These are phyloP conservation scores for Xylaria sp. DNA, from an alignment of 2,329 filamentous ascomycete species.

Conservation along the genomic window DNA sequence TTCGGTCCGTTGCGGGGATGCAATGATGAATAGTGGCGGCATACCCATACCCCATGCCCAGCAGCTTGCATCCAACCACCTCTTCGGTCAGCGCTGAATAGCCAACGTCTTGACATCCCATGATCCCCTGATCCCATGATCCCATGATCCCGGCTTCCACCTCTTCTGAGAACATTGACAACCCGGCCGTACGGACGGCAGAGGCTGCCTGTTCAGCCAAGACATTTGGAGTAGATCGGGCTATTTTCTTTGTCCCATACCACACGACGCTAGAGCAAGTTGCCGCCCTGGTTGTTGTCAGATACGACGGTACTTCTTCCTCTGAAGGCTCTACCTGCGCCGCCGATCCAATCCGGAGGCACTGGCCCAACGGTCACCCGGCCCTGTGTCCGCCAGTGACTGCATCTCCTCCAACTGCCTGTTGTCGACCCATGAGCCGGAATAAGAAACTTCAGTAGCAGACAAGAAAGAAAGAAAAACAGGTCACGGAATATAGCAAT, in stretches of 20 bases:
- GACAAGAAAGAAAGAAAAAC: constrained; percentile 6
- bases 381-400: constrained; percentile 44
- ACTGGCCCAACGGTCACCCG: constrained; percentile 46
- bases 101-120: constrained; percentile 11
- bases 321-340: constrained; percentile 39
- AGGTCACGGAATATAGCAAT: constrained; percentile 24
- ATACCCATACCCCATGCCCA: constrained; percentile 20
- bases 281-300: constrained; percentile 38
- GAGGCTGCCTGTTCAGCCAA: constrained; percentile 41
- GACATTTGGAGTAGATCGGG: constrained; percentile 42
- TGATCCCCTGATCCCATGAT: constrained; percentile 8
- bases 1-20: constrained; percentile 18
- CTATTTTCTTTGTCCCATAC: constrained; percentile 39
- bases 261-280: constrained; percentile 28
- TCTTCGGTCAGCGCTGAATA: constrained; percentile 29
- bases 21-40: constrained; percentile 15
- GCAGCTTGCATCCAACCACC: constrained; percentile 25
- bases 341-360: constrained; percentile 41
- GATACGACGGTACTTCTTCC: constrained; percentile 35
- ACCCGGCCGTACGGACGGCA: constrained; percentile 46
- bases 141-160: constrained; percentile 10
- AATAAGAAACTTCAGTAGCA: constrained; percentile 16
- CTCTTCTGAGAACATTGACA: constrained; percentile 28
- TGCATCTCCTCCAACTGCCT: constrained; percentile 35
- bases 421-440: constrained; percentile 31